A percentile compares a stretch with the other conserved stretches of the same genome.
Conservation (phyloP, 495 filamentous ascomycete genomes). For the Hypoxylon rickii region DNA sequence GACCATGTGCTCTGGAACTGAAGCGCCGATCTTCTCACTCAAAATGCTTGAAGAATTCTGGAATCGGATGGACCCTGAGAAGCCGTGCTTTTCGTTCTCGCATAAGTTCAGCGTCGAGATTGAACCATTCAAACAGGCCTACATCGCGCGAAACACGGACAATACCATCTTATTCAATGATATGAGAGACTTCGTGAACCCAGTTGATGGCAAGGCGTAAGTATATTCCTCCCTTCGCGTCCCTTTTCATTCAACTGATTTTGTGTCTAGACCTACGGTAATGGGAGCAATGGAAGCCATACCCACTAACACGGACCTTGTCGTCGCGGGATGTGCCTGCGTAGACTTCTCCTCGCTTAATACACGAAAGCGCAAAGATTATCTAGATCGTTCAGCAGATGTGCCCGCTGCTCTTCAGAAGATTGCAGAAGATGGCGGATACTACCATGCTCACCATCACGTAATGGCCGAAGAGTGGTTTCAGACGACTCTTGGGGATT, state of each 20-base stretch:
- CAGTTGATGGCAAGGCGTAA: slow-evolving; percentile 56
- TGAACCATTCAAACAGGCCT: slow-evolving; percentile 76
- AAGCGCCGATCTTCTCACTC: slow-evolving; percentile 74
- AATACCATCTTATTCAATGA: slow-evolving; percentile 68
- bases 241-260: slow-evolving; percentile 13
- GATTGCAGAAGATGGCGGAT: not conserved
- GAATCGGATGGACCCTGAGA: slow-evolving; percentile 22
- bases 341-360: slow-evolving; percentile 73
- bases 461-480: slow-evolving; percentile 6
- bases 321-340: slow-evolving; percentile 78
- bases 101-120: slow-evolving; percentile 84
- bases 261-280: slow-evolving; percentile 64
- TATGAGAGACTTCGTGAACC: slow-evolving; percentile 62
- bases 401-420: not conserved
- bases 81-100: slow-evolving; percentile 49
- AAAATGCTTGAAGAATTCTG: slow-evolving; percentile 51
- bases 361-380: slow-evolving; percentile 40
- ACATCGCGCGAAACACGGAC: slow-evolving; percentile 72
- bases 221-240: slow-evolving; percentile 40
- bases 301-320: slow-evolving; percentile 65
- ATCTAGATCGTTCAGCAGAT: not conserved
- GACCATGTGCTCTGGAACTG: slow-evolving; percentile 84
- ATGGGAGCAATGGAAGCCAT: slow-evolving; percentile 65
- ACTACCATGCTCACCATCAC: not conserved
- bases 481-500: slow-evolving; percentile 20